These are phyloP conservation scores for Skeletonema tropicum DNA, from an alignment of 108 stramenopile species.

Conservation along the genomic window DNA sequence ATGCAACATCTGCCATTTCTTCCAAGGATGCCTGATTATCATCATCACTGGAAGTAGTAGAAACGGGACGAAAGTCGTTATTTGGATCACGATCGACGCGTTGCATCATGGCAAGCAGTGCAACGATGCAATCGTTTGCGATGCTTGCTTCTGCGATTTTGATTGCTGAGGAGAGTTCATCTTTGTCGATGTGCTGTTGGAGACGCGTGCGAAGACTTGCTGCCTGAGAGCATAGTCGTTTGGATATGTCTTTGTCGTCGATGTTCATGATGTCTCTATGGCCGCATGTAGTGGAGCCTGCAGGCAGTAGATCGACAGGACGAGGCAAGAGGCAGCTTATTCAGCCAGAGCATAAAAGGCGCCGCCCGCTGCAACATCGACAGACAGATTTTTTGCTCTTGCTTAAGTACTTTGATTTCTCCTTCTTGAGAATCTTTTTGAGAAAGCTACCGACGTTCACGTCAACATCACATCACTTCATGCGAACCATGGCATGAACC, in stretches of 20 bases:
- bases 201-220: constrained; percentile 17
- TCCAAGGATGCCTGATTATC: background rate
- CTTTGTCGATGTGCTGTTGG: background rate
- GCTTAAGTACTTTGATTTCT: too few relatives aligned
- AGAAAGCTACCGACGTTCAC: too few relatives aligned
- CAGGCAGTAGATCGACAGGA: too few relatives aligned
- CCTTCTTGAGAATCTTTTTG: too few relatives aligned
- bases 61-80: constrained; percentile 23
- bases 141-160: constrained; percentile 21
- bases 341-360: too few relatives aligned
- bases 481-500: too few relatives aligned
- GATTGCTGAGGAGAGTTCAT: constrained; percentile 17
- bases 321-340: too few relatives aligned
- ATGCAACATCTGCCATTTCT: constrained; percentile 30
- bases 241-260: constrained; percentile 2
- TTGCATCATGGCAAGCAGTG: constrained; percentile 29
- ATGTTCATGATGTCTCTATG: too few relatives aligned
- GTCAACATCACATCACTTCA: too few relatives aligned
- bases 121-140: constrained; percentile 13
- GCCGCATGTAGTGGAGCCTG: too few relatives aligned
- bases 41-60: background rate
- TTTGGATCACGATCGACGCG: constrained; percentile 12
- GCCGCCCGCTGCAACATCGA: too few relatives aligned
- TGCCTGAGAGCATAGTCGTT: constrained; percentile 19
- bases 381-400: too few relatives aligned